phyloP scores from a whole-genome alignment of 192 early-diverging fungal genomes.

The Coemansia sp. region DNA sequence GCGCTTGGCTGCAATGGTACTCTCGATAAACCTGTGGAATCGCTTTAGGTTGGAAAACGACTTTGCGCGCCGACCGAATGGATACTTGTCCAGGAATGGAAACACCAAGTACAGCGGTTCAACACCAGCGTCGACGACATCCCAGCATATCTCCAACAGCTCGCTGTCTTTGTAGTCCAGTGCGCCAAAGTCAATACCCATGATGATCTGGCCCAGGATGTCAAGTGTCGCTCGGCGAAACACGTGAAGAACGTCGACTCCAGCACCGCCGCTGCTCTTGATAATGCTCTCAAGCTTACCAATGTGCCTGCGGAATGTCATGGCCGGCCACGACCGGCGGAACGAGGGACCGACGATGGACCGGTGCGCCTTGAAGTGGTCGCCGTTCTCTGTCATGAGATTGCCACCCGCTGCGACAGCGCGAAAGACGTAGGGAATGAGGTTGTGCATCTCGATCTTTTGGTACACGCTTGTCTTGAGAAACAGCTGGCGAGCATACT shows the following conservation, averaged over 20 bases:
- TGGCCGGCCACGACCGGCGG: slow-evolving; percentile 44
- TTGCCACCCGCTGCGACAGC: slow-evolving; percentile 45
- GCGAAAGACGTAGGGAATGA: slow-evolving; percentile 42
- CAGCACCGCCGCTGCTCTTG: not conserved
- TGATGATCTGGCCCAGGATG: slow-evolving; percentile 42
- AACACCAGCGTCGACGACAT: slow-evolving; percentile 43
- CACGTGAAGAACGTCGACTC: slow-evolving; percentile 28
- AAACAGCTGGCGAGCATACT: slow-evolving; percentile 46
- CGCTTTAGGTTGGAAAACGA: slow-evolving; percentile 38
- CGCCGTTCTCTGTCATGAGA: slow-evolving; percentile 49
- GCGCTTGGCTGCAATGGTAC: slow-evolving; percentile 32
- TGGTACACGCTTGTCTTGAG: slow-evolving; percentile 41
- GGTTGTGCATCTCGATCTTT: slow-evolving; percentile 48
- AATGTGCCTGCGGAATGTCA: slow-evolving; percentile 29
- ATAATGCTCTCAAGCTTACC: slow-evolving; percentile 31
- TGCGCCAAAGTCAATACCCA: slow-evolving; percentile 49
- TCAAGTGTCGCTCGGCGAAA: slow-evolving; percentile 46
- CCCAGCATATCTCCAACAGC: slow-evolving; percentile 45
- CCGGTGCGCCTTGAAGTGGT: slow-evolving; percentile 44
- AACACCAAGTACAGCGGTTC: slow-evolving; percentile 51
- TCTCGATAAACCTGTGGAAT: slow-evolving; percentile 47
- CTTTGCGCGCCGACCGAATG: slow-evolving; percentile 32
- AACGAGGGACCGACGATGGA: slow-evolving; percentile 45
- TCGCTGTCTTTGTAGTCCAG: slow-evolving; percentile 42
- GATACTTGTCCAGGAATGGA: slow-evolving; percentile 49